These are phyloP conservation scores for Aureobasidium zeae DNA, from an alignment of 2,329 filamentous ascomycete genomes.

Conservation along the genomic window DNA sequence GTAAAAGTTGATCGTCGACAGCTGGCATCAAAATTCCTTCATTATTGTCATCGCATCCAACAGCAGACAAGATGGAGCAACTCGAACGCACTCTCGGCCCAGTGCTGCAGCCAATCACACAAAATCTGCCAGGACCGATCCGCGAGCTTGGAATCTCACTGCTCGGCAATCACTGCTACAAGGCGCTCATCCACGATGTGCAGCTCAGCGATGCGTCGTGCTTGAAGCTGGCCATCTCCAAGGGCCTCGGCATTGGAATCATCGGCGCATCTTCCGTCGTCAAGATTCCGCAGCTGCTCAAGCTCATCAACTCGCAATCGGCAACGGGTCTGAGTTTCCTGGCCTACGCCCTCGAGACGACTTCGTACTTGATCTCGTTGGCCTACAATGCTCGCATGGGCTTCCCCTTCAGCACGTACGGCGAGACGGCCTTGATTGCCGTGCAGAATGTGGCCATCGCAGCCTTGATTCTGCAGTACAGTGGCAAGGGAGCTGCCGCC, in stretches of 20 bases:
- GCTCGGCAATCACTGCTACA: conserved; percentile 74
- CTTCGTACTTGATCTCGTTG: conserved; percentile 76
- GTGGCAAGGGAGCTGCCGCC: conserved; percentile 56
- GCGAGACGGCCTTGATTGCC: conserved; percentile 86
- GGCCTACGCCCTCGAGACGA: conserved; percentile 85
- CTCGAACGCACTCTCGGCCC: conserved; percentile 36
- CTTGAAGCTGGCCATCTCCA: conserved; percentile 82
- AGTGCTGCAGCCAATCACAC: conserved; percentile 36
- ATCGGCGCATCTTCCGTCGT: conserved; percentile 83
- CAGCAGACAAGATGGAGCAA: conserved; percentile 33
- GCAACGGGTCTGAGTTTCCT: conserved; percentile 80
- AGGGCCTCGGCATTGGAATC: conserved; percentile 87
- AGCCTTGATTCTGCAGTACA: conserved; percentile 76
- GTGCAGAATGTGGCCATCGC: conserved; percentile 88
- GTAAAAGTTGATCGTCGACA: conserved; percentile 1
- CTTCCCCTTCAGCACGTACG: conserved; percentile 94
- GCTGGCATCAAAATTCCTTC: background rate
- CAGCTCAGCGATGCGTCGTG: conserved; percentile 68
- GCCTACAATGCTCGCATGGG: conserved; percentile 86
- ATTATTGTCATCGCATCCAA: background rate
- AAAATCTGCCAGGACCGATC: conserved; percentile 56
- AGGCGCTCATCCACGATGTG: conserved; percentile 73
- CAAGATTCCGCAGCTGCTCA: conserved; percentile 94
- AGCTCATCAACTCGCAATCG: conserved; percentile 72
- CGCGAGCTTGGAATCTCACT: conserved; percentile 67